These are phyloP conservation scores for Lepidium campestre DNA, from an alignment of 441 rosid genomes.

Conservation along the genomic window DNA sequence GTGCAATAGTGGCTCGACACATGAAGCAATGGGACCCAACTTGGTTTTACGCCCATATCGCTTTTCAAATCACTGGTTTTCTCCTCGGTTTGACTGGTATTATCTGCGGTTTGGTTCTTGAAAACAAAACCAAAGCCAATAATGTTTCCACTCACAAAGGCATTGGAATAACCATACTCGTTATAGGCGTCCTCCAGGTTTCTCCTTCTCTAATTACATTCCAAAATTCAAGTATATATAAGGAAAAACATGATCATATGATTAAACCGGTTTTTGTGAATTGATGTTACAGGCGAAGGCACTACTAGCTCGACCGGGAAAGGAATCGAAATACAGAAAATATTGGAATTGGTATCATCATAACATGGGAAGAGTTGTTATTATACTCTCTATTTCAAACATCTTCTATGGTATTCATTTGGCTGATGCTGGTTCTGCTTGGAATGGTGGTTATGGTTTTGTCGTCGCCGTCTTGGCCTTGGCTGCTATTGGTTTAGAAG, in stretches of 20 bases:
- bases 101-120: slow-evolving; percentile 49
- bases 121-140: slow-evolving; percentile 33
- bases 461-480: slow-evolving; percentile 33
- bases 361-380: slow-evolving; percentile 42
- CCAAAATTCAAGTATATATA: neutral
- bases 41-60: slow-evolving; percentile 64
- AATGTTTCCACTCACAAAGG: slow-evolving; percentile 56
- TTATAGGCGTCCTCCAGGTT: slow-evolving; percentile 76
- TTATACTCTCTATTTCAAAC: slow-evolving; percentile 48
- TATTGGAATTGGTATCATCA: slow-evolving; percentile 89
- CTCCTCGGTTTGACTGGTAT: slow-evolving; percentile 49
- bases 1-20: slow-evolving; percentile 56
- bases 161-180: slow-evolving; percentile 64
- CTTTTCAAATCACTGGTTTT: slow-evolving; percentile 55
- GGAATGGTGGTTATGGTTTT: slow-evolving; percentile 57
- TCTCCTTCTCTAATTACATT: neutral
- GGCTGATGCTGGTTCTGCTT: slow-evolving; percentile 36
- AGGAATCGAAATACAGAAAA: slow-evolving; percentile 46
- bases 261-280: neutral
- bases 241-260: neutral
- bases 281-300: slow-evolving; percentile 41
- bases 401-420: slow-evolving; percentile 73
- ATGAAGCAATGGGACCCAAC: slow-evolving; percentile 51
- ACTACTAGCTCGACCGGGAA: slow-evolving; percentile 52
- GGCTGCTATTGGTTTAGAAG: slow-evolving; percentile 37